Evolutionary conservation across 164 flowering plant species (phyloP).

Genomic region (Annona cherimola): DNA sequence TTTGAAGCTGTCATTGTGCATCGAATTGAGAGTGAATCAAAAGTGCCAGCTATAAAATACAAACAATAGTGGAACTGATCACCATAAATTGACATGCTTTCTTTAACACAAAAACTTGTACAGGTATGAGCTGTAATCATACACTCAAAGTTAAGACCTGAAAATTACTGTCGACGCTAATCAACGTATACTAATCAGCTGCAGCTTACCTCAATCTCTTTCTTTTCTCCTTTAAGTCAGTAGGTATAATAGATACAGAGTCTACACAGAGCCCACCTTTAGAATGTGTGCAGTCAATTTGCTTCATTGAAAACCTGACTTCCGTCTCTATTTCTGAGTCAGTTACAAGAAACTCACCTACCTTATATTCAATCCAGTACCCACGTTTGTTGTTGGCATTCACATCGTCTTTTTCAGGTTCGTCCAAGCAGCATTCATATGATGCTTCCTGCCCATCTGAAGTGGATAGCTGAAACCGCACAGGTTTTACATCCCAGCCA

Average conservation of each 20-base stretch:
- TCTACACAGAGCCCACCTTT: slow-evolving; percentile 82
- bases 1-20: too few relatives aligned
- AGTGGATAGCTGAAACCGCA: slow-evolving; percentile 49
- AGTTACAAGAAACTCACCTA: slow-evolving; percentile 52
- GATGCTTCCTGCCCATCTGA: slow-evolving; percentile 52
- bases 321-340: slow-evolving; percentile 22
- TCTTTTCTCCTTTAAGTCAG: slow-evolving; percentile 26
- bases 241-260: slow-evolving; percentile 54
- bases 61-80: background rate
- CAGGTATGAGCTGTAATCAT: slow-evolving; percentile 11
- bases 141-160: slow-evolving; percentile 7
- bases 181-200: background rate
- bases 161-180: background rate
- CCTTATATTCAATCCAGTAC: slow-evolving; percentile 52
- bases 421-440: slow-evolving; percentile 38
- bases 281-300: slow-evolving; percentile 84
- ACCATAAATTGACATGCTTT: slow-evolving; percentile 5
- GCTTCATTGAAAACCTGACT: slow-evolving; percentile 68
- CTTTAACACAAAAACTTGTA: background rate
- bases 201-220: slow-evolving; percentile 13
- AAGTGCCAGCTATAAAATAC: background rate
- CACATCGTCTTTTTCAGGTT: slow-evolving; percentile 31
- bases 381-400: slow-evolving; percentile 21
- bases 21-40: too few relatives aligned
- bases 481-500: slow-evolving; percentile 88